Conservation (phyloP, 257 asterid genomes). For the Rubia yunnanensis region DNA sequence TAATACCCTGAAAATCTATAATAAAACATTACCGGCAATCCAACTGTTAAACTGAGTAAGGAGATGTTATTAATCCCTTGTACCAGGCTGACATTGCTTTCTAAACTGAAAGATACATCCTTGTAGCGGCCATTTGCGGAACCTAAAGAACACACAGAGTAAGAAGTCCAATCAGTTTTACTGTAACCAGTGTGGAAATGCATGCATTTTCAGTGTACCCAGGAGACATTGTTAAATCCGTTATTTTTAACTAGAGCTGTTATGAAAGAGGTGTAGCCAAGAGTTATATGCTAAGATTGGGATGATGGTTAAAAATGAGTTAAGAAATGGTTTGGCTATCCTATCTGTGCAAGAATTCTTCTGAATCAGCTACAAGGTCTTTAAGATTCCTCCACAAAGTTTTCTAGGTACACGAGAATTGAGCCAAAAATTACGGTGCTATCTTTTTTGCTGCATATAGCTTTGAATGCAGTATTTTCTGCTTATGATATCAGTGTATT, state of each 20-base stretch:
- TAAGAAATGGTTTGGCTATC: not conserved
- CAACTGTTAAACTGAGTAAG: constrained; percentile 69
- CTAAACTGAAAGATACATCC: constrained; percentile 31
- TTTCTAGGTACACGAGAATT: not conserved
- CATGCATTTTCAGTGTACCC: not conserved
- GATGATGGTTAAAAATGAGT: not conserved
- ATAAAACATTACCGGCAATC: constrained; percentile 48
- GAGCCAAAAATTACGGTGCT: not conserved
- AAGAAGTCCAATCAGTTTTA: not conserved
- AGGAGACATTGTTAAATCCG: not conserved
- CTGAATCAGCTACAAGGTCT: not conserved
- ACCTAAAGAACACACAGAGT: constrained; percentile 24
- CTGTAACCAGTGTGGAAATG: not conserved
- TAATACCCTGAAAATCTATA: not conserved
- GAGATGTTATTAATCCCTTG: constrained; percentile 55
- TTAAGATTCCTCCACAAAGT: not conserved
- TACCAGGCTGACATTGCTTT: constrained; percentile 23
- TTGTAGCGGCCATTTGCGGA: constrained; percentile 47
- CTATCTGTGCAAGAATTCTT: too few species aligned
- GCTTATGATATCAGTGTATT: not conserved
- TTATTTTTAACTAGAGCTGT: not conserved
- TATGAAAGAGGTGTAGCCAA: too few species aligned
- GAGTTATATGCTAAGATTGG: not conserved
- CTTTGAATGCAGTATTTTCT: not conserved
- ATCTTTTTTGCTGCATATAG: not conserved